Evolutionary conservation across 257 asterid genomes (phyloP).

Genomic region (Solanum peruvianum): DNA sequence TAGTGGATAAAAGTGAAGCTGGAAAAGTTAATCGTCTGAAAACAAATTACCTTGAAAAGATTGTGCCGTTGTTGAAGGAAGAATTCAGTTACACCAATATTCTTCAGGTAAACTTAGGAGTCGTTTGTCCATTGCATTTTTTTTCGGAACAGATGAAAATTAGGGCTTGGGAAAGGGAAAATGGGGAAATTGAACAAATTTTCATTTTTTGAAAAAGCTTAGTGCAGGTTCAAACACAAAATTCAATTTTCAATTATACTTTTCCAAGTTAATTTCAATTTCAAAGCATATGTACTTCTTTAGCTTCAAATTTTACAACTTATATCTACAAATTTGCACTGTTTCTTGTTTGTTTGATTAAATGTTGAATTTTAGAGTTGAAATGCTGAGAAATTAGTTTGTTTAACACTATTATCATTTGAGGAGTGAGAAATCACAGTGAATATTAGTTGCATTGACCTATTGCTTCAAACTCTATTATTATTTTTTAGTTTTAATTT

Average conservation of each 20-base stretch:
- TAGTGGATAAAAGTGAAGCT: constrained; percentile 77
- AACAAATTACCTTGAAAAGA: constrained; percentile 54
- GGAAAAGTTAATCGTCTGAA: constrained; percentile 61
- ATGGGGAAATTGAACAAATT: not conserved
- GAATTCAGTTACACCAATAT: constrained; percentile 77
- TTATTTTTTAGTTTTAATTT: not conserved
- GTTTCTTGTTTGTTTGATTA: not conserved
- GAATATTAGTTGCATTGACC: not conserved
- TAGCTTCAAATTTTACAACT: not conserved
- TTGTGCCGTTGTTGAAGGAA: constrained; percentile 67
- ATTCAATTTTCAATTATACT: not conserved
- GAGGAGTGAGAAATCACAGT: not conserved
- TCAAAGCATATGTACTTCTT: not conserved
- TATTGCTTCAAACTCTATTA: not conserved
- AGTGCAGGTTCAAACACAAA: not conserved
- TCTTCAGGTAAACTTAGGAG: not conserved
- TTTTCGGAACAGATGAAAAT: not conserved
- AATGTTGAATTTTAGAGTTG: not conserved
- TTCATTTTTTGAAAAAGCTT: not conserved
- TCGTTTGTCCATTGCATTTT: not conserved
- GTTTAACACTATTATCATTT: not conserved
- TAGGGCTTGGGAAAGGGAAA: not conserved
- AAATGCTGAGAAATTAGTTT: not conserved
- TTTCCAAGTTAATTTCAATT: not conserved
- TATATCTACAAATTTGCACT: not conserved